Percentiles rank a stretch among this genome's conserved stretches.
These are phyloP conservation scores for Polysphondylium violaceum DNA, from an alignment of 78 protist species.

Conservation along the genomic window DNA sequence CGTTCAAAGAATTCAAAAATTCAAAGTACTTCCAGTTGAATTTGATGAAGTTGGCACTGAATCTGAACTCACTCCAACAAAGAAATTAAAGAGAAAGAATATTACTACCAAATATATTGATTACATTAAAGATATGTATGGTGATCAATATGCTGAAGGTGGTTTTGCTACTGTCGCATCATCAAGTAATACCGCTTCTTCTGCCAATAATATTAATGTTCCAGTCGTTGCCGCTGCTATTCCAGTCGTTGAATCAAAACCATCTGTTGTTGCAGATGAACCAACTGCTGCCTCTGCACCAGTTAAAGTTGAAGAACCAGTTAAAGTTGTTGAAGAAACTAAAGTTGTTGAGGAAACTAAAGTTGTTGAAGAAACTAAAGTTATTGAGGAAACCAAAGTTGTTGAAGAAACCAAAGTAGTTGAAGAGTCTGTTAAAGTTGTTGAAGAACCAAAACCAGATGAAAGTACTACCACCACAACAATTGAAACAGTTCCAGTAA, in stretches of 20 bases:
- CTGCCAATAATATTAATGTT: background rate
- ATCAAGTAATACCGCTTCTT: background rate
- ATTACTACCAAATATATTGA: slow-evolving; percentile 65
- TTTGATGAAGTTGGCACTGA: slow-evolving; percentile 65
- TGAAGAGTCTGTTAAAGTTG: background rate
- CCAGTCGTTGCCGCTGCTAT: background rate
- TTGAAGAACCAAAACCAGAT: too few species aligned
- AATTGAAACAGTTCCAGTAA: slow-evolving; percentile 1
- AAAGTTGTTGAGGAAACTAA: background rate
- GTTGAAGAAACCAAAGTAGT: background rate
- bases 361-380: background rate
- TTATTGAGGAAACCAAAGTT: background rate
- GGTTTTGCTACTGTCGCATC: background rate
- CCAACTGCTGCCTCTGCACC: background rate
- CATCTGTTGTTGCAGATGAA: background rate
- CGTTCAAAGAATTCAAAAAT: slow-evolving; percentile 78
- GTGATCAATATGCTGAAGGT: slow-evolving; percentile 72
- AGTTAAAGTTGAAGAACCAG: slow-evolving; percentile 13
- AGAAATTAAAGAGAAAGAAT: slow-evolving; percentile 85
- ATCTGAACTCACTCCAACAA: slow-evolving; percentile 87
- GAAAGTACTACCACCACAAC: too few species aligned
- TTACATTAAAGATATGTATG: slow-evolving; percentile 80
- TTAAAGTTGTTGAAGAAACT: slow-evolving; percentile 1
- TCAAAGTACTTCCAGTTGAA: slow-evolving; percentile 74
- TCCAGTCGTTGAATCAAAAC: background rate